A percentile compares a stretch with the other conserved stretches of the same genome.
Evolutionary conservation across 2,329 filamentous ascomycete species (phyloP).

Genomic region (Neocatenulostroma microsporum): DNA sequence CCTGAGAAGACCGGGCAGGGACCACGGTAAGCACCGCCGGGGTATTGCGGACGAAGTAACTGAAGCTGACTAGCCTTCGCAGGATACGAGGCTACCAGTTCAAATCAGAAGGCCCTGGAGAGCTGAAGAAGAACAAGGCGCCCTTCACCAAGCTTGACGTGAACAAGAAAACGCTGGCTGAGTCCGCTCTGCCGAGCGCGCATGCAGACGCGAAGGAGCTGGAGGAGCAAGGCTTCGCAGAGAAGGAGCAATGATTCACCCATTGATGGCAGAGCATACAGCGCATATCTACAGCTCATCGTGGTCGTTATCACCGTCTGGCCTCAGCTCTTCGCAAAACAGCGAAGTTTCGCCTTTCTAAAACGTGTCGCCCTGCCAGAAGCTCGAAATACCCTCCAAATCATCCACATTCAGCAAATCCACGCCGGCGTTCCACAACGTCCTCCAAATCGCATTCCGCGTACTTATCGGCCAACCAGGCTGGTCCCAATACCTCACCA

Average conservation of each 20-base stretch:
- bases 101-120: slow-evolving; percentile 58
- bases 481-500: slow-evolving; percentile 55
- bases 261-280: too few relatives aligned
- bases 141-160: slow-evolving; percentile 56
- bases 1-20: slow-evolving; percentile 68
- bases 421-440: slow-evolving; percentile 50
- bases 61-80: too few relatives aligned
- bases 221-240: slow-evolving; percentile 34
- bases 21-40: slow-evolving; percentile 58
- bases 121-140: slow-evolving; percentile 57
- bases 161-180: slow-evolving; percentile 39
- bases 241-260: slow-evolving; percentile 19
- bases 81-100: slow-evolving; percentile 73
- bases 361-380: slow-evolving; percentile 26
- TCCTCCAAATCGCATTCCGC: slow-evolving; percentile 52
- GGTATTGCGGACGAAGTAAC: too few relatives aligned
- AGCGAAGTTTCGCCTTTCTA: slow-evolving; percentile 1
- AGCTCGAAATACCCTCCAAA: slow-evolving; percentile 44
- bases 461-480: slow-evolving; percentile 53
- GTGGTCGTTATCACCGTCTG: too few relatives aligned
- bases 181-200: slow-evolving; percentile 39
- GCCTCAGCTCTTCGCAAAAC: too few relatives aligned
- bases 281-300: too few relatives aligned
- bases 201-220: slow-evolving; percentile 47
- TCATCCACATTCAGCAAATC: slow-evolving; percentile 59